Evolutionary conservation across 305 asterid species (phyloP).

Genomic region (Fraxinus platypoda): DNA sequence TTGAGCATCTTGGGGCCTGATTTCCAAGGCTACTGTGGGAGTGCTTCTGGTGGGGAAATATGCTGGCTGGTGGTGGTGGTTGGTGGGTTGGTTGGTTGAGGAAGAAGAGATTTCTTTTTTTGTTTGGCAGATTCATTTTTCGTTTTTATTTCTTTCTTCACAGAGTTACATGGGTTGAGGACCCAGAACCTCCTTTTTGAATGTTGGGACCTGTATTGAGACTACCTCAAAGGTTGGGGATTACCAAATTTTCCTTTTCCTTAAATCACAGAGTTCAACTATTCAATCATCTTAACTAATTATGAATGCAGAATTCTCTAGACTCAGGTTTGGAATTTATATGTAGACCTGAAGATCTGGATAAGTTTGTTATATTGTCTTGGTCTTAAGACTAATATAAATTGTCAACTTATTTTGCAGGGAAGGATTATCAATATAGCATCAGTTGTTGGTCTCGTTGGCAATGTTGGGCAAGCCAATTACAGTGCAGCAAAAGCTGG

Average conservation of each 20-base stretch:
- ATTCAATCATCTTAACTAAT: not conserved
- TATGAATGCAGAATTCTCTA: not conserved
- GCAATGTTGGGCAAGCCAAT: slow-evolving; percentile 96
- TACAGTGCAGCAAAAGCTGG: slow-evolving; percentile 99
- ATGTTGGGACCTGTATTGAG: not conserved
- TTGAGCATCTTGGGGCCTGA: not conserved
- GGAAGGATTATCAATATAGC: slow-evolving; percentile 92
- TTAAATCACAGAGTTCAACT: not conserved
- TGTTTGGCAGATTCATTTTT: not conserved
- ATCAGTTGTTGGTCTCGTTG: slow-evolving; percentile 93
- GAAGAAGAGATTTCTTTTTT: not conserved
- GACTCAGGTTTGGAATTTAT: not conserved
- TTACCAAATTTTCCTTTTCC: not conserved
- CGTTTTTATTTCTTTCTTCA: not conserved
- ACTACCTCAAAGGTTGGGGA: not conserved
- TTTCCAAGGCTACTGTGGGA: not conserved
- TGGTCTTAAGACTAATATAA: slow-evolving; percentile 8
- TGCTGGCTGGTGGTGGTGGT: not conserved
- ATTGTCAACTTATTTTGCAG: slow-evolving; percentile 38
- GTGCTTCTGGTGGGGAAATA: not conserved
- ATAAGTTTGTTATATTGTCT: not conserved
- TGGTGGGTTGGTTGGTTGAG: not conserved
- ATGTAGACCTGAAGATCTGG: not conserved
- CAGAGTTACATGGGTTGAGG: not conserved
- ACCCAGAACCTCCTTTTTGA: not conserved